Percentiles rank a stretch among this genome's conserved stretches.
phyloP scores from a whole-genome alignment of 192 early-diverging fungal genomes.

The Oehlia diaphana region DNA sequence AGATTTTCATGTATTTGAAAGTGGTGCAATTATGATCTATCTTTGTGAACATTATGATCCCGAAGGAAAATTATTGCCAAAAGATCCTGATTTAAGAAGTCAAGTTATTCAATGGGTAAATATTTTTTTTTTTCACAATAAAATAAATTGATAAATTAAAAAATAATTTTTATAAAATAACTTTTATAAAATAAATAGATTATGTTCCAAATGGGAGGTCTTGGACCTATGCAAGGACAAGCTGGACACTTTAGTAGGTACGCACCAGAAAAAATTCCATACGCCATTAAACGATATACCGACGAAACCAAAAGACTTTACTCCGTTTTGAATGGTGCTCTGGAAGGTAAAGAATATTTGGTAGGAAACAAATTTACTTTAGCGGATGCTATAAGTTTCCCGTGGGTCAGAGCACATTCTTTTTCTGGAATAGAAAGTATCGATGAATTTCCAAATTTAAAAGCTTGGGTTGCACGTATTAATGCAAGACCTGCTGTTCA shows the following conservation, averaged over 20 bases:
- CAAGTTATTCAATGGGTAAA: constrained; percentile 51
- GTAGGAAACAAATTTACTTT: constrained; percentile 43
- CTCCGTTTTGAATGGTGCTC: constrained; percentile 35
- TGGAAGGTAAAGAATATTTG: constrained; percentile 37
- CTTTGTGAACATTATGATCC: constrained; percentile 55
- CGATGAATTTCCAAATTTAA: constrained; percentile 42
- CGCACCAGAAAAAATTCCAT: constrained; percentile 54
- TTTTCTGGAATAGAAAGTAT: constrained; percentile 33
- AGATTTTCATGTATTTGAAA: constrained; percentile 58
- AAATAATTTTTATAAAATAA: not conserved
- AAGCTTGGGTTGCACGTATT: constrained; percentile 48
- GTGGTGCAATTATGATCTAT: constrained; percentile 59
- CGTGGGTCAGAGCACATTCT: constrained; percentile 36
- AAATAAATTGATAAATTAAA: not conserved
- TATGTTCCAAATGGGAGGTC: constrained; percentile 49
- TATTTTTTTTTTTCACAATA: not conserved
- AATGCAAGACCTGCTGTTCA: constrained; percentile 37
- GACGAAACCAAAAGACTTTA: constrained; percentile 55
- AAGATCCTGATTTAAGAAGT: constrained; percentile 42
- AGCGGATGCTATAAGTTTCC: constrained; percentile 54
- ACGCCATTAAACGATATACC: constrained; percentile 54
- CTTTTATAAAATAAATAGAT: constrained; percentile 12
- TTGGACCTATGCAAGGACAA: constrained; percentile 55
- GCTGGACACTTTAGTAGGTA: constrained; percentile 48
- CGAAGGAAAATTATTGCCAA: constrained; percentile 43